Evolutionary conservation across 148 eudicot species (phyloP), one percentile per base, ranked within the genome.

Genomic region (Drosera capensis): DNA sequence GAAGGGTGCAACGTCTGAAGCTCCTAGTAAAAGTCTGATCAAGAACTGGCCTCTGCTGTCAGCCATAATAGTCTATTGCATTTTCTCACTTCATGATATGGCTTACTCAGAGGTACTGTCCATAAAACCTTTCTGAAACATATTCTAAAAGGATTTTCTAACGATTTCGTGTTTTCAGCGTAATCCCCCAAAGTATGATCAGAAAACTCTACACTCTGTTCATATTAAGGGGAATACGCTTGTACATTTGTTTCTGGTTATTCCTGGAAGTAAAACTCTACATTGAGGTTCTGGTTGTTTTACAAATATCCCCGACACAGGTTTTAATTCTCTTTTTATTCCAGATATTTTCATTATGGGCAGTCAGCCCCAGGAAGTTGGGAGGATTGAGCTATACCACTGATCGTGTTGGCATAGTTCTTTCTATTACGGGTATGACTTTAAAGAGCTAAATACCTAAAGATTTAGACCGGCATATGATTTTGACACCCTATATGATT

Each of bases 41-140:
- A 83, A 39, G 57, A 88, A 88, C 49, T 77, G 96, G 94, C 81
- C 80, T 14, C 56, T 88, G 43, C 79, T 88, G 75, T 83, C 96
- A 37, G 72, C 94, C 16, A 68, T 87, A 47, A 45, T 71, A 23
- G 86, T 83, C 38, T 88, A 79, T 20, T 77, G 96, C 45, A 46
- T 83, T 49, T 88, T 88, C 58, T 83, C 94, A 5, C 82, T 82
- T 49, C 90, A 87, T 63, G 96, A 87, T 54, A 79, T 82, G 77
- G 96, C 94, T 52, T 82, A 79, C 49, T 51, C 79, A 18, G 94
- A 82, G 93, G 96, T 86, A 64, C 3, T 25, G 20, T 25, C 46
- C 31, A 26, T 14, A 40, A n/a, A n/a, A n/a, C n/a, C n/a, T n/a
- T n/a, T n/a, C n/a, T n/a, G n/a, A n/a, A n/a, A n/a, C n/a, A n/a